Conservation (phyloP, 2,329 filamentous ascomycete genomes). For the Fusarium nygamai region DNA sequence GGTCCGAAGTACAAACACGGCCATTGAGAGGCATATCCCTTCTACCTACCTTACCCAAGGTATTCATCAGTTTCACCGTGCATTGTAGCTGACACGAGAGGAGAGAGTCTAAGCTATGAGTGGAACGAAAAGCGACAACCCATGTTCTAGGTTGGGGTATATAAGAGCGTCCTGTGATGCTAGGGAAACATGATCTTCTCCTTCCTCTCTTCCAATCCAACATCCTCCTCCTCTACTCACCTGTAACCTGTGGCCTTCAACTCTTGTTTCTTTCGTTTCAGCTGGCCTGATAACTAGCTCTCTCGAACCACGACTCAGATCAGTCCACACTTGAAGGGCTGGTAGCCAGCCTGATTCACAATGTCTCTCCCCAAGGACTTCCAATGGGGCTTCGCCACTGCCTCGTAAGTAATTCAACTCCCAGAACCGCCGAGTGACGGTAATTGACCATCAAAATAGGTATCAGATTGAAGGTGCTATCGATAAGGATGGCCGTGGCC, state of each 20-base stretch:
- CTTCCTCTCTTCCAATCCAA: slow-evolving; percentile 6
- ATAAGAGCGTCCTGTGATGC: slow-evolving; percentile 39
- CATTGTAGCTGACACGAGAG: slow-evolving; percentile 20
- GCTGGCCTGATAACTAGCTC: slow-evolving; percentile 1
- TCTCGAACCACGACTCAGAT: background rate
- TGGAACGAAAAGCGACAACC: slow-evolving; percentile 29
- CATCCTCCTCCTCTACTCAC: background rate
- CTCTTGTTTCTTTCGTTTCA: slow-evolving; percentile 3
- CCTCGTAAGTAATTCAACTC: slow-evolving; percentile 63
- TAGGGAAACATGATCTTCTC: background rate
- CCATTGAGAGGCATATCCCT: slow-evolving; percentile 30
- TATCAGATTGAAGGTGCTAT: slow-evolving; percentile 88
- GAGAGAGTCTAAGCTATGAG: slow-evolving; percentile 32
- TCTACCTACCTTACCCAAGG: background rate
- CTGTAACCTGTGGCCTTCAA: background rate
- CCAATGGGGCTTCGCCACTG: slow-evolving; percentile 83
- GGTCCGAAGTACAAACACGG: slow-evolving; percentile 54
- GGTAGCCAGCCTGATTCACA: slow-evolving; percentile 1
- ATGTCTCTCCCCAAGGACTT: slow-evolving; percentile 72
- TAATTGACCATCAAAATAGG: slow-evolving; percentile 56
- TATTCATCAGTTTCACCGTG: slow-evolving; percentile 4
- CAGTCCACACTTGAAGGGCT: background rate
- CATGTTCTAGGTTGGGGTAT: slow-evolving; percentile 35
- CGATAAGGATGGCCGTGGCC: slow-evolving; percentile 79
- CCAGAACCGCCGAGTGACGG: slow-evolving; percentile 19